phyloP scores from a whole-genome alignment of 495 filamentous ascomycete genomes.

The Terfezia boudieri region DNA sequence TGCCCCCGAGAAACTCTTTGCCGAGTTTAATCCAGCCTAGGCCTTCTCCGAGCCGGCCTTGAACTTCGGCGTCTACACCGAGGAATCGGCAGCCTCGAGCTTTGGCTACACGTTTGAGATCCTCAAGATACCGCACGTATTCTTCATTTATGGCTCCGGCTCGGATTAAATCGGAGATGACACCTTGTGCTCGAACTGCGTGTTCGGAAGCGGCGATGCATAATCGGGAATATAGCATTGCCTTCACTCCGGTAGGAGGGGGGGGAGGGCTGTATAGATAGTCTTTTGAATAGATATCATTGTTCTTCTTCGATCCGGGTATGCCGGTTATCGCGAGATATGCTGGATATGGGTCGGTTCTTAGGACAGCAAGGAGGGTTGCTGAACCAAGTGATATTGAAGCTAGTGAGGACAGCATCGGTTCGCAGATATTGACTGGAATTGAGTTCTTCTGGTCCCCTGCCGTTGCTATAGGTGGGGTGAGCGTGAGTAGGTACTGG shows the following conservation, averaged over 20 bases:
- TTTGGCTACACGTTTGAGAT: conserved; percentile 45
- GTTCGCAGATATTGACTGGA: conserved; percentile 35
- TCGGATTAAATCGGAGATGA: conserved; percentile 14
- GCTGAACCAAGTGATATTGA: conserved; percentile 65
- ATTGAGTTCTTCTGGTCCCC: too few relatives aligned
- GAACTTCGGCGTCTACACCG: conserved; percentile 66
- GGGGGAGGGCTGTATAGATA: conserved; percentile 14
- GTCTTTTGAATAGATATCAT: conserved; percentile 5
- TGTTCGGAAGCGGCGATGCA: conserved; percentile 58
- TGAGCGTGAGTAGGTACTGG: conserved; percentile 33
- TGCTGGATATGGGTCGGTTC: conserved; percentile 79
- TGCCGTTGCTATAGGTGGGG: conserved; percentile 1
- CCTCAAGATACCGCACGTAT: conserved; percentile 47
- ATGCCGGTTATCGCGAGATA: conserved; percentile 8
- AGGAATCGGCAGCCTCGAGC: conserved; percentile 79
- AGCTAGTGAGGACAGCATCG: conserved; percentile 45
- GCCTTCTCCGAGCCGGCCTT: conserved; percentile 53
- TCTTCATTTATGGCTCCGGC: conserved; percentile 34
- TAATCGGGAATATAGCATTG: conserved; percentile 62
- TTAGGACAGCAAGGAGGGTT: conserved; percentile 68
- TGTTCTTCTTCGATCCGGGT: neutral
- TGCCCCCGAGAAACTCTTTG: conserved; percentile 9
- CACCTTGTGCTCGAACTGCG: conserved; percentile 35
- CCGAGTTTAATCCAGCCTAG: conserved; percentile 48
- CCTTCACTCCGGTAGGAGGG: conserved; percentile 34